A percentile compares a stretch with the other conserved stretches of the same genome.
These are phyloP conservation scores for Boletus subparvulus DNA, from an alignment of 768 basidiomycete genomes.

Conservation along the genomic window DNA sequence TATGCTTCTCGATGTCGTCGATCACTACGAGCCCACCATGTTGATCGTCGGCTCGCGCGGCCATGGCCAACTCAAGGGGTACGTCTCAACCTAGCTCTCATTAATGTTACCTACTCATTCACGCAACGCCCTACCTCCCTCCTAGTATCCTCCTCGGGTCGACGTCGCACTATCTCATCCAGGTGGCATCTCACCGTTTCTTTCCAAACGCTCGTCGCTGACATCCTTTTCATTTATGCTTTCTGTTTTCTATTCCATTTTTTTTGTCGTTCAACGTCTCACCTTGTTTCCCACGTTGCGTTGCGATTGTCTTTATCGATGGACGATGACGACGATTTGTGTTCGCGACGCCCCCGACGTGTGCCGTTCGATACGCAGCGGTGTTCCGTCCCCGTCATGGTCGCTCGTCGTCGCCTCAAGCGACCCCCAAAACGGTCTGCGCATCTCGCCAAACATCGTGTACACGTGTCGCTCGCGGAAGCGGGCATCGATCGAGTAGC, in stretches of 20 bases:
- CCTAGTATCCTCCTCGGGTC: slow-evolving; percentile 87
- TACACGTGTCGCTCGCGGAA: slow-evolving; percentile 82
- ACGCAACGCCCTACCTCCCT: too few relatives aligned
- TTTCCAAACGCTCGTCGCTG: neutral
- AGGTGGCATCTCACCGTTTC: slow-evolving; percentile 42
- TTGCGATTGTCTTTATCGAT: neutral
- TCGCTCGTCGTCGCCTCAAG: slow-evolving; percentile 87
- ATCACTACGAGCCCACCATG: slow-evolving; percentile 85
- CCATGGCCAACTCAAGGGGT: slow-evolving; percentile 85
- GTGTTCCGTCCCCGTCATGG: slow-evolving; percentile 96
- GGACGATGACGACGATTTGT: neutral
- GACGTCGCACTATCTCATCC: slow-evolving; percentile 91
- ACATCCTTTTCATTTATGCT: neutral
- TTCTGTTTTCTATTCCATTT: neutral
- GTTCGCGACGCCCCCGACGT: neutral
- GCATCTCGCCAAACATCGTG: slow-evolving; percentile 77
- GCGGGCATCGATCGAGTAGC: slow-evolving; percentile 85
- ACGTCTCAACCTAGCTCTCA: slow-evolving; percentile 20
- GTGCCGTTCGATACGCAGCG: slow-evolving; percentile 45
- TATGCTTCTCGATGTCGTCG: slow-evolving; percentile 89
- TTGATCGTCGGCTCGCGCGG: slow-evolving; percentile 95
- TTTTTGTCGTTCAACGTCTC: neutral
- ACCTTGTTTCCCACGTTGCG: neutral
- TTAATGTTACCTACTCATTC: neutral
- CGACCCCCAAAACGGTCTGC: slow-evolving; percentile 80